Evolutionary conservation across 768 basidiomycete species (phyloP).

Genomic region (Kwoniella sp.): DNA sequence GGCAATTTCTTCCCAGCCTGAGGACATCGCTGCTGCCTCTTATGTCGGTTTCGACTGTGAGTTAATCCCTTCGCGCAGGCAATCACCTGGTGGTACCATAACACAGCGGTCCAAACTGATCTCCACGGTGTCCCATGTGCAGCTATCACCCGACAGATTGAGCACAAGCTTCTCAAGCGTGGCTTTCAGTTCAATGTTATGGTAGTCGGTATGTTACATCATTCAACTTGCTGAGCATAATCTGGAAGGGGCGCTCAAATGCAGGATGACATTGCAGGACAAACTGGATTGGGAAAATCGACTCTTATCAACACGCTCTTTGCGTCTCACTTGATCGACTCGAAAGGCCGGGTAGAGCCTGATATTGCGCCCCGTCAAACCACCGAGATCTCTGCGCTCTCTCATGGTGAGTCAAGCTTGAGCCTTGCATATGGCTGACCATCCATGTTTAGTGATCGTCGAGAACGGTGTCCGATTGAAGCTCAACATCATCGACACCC

Average conservation of each 20-base stretch:
- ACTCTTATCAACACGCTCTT: constrained; percentile 99
- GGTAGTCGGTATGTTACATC: constrained; percentile 71
- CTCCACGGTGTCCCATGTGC: not conserved
- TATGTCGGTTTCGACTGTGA: constrained; percentile 93
- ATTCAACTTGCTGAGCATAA: not conserved
- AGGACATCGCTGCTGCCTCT: constrained; percentile 85
- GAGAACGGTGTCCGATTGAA: constrained; percentile 94
- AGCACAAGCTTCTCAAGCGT: constrained; percentile 97
- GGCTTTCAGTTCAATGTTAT: constrained; percentile 99
- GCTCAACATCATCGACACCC: constrained; percentile 97
- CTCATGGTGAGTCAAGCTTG: constrained; percentile 70
- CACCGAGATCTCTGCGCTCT: constrained; percentile 92
- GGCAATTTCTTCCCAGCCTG: constrained; percentile 53
- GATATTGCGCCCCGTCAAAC: constrained; percentile 92
- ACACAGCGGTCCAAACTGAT: too few relatives aligned
- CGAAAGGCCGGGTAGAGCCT: constrained; percentile 85
- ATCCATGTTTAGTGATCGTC: constrained; percentile 72
- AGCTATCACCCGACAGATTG: constrained; percentile 91
- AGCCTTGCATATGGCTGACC: not conserved
- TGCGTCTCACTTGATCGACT: constrained; percentile 95
- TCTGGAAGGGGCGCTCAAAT: not conserved
- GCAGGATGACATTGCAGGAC: constrained; percentile 62
- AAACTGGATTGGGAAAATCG: constrained; percentile 97
- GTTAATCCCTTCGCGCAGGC: constrained; percentile 11
- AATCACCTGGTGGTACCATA: too few relatives aligned